Conservation (phyloP, 139 green algal genomes). For the Chlamydomonas sphaeroides region DNA sequence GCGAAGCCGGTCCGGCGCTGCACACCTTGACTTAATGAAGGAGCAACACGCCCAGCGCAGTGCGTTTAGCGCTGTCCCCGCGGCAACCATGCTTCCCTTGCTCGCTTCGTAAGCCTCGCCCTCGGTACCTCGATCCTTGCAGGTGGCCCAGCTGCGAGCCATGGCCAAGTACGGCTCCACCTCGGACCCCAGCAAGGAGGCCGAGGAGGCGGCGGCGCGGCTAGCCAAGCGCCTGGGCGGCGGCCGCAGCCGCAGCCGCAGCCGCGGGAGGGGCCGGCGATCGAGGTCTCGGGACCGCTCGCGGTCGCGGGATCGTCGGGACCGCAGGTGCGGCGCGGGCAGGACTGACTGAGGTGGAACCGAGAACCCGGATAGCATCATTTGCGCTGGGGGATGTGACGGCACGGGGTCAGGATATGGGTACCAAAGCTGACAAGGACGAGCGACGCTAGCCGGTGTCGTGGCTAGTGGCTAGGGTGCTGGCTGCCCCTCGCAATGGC, state of each 20-base stretch:
- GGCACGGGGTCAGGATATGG: too few species aligned
- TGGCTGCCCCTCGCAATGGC: background rate
- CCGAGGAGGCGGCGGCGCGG: constrained; percentile 47
- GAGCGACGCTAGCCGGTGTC: too few species aligned
- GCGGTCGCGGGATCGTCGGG: background rate
- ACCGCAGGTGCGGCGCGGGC: constrained; percentile 1
- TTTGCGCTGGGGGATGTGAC: too few species aligned
- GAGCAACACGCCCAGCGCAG: too few species aligned
- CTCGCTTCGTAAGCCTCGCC: too few species aligned
- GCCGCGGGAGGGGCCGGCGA: background rate
- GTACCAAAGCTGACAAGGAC: too few species aligned
- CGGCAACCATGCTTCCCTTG: too few species aligned
- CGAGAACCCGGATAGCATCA: background rate
- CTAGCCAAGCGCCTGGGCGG: constrained; percentile 18
- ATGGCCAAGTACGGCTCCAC: constrained; percentile 23
- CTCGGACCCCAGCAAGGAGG: constrained; percentile 24
- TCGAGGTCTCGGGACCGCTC: constrained; percentile 10
- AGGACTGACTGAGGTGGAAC: background rate
- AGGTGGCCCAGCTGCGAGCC: constrained; percentile 46
- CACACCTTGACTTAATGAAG: too few species aligned
- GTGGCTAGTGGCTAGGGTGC: background rate
- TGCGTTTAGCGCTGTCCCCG: too few species aligned
- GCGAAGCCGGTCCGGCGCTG: too few species aligned
- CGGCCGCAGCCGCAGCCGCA: constrained; percentile 3
- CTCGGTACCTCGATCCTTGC: too few species aligned